phyloP scores from a whole-genome alignment of 768 basidiomycete species.

The Boletus rubroflammeus region DNA sequence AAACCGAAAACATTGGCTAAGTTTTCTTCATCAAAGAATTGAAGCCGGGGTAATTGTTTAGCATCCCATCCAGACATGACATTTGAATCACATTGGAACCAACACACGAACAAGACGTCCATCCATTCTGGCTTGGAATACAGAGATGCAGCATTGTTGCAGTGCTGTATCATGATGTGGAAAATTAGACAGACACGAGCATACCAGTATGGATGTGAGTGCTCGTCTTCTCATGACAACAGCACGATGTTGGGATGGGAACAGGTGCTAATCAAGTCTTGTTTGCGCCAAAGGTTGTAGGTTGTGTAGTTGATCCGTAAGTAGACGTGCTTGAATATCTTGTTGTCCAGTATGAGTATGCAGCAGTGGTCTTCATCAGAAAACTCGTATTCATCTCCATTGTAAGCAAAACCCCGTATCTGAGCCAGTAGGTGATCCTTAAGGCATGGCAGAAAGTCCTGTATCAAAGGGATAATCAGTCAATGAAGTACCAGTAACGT shows the following conservation, averaged over 20 bases:
- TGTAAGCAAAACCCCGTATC: background rate
- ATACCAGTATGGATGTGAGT: conserved; percentile 39
- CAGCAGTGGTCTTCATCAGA: conserved; percentile 17
- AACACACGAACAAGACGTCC: conserved; percentile 42
- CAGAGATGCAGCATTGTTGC: background rate
- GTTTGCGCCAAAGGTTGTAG: conserved; percentile 23
- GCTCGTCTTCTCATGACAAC: conserved; percentile 20
- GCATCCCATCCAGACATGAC: conserved; percentile 25
- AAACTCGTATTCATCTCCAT: conserved; percentile 26
- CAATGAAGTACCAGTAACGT: background rate
- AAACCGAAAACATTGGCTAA: conserved; percentile 39
- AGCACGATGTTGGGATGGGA: conserved; percentile 36
- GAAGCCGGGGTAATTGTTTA: conserved; percentile 33
- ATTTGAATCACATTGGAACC: conserved; percentile 32
- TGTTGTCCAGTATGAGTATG: conserved; percentile 19
- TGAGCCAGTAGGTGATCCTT: background rate
- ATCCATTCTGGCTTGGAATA: conserved; percentile 18
- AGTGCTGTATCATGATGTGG: conserved; percentile 11
- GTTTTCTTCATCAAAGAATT: conserved; percentile 34
- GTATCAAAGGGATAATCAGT: background rate
- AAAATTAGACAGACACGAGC: conserved; percentile 3
- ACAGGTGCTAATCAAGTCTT: conserved; percentile 39
- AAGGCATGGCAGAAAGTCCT: background rate
- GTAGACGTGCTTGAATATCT: conserved; percentile 24
- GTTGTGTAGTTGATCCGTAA: conserved; percentile 18